Base-by-base conservation (phyloP, 1,284 basidiomycete genomes). In the Microbotryum violaceum region DNA sequence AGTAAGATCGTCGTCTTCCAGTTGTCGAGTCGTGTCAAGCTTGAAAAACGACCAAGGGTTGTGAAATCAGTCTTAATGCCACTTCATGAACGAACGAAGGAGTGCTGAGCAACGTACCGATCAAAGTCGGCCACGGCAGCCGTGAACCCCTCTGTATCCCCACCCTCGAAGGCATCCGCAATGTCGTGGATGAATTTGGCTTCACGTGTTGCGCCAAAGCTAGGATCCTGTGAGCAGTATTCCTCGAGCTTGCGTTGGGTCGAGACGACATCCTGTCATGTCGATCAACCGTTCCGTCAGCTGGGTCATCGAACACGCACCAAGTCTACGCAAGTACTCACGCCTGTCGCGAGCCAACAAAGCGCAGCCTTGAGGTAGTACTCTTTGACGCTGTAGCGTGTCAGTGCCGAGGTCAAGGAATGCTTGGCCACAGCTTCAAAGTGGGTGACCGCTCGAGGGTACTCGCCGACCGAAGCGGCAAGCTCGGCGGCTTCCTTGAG, bases 381-480 rank as follows among this genome's bases (percentile, higher is more conserved):
- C 73, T 98, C 94, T 78, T 97, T 98, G 70, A 97, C 94, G 67
- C 89, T 92, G 79, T 97, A 98, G 77, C 91, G 91, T n/a, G 96
- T 98, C 70, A 98, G 78, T 21, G 87, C 81, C 56, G 88, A 91
- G 3, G 80, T 80, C 54, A 98, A 79, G 20, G 88, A 90, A 75
- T 89, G 86, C 66, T 88, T 82, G 2, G 93, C 96, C 51, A 98
- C 92, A 71, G 88, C 52, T 48, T 72, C 71, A 49, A 69, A 72
- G 42, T 60, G 85, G 66, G 86, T 82, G 71, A 97, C 91, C 4
- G 96, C 92, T 65, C 85, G 81, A 14, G 84, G 80, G 75, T 86
- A 97, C 70, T 97, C 83, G 65, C 86, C 88, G 16, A 98, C 77
- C 63, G 94, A 88, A 18, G 90, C 93, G 63, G 91, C 89, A 21